Base-by-base conservation (phyloP, 2,329 filamentous ascomycete genomes). In the Fusarium guadeloupense region DNA sequence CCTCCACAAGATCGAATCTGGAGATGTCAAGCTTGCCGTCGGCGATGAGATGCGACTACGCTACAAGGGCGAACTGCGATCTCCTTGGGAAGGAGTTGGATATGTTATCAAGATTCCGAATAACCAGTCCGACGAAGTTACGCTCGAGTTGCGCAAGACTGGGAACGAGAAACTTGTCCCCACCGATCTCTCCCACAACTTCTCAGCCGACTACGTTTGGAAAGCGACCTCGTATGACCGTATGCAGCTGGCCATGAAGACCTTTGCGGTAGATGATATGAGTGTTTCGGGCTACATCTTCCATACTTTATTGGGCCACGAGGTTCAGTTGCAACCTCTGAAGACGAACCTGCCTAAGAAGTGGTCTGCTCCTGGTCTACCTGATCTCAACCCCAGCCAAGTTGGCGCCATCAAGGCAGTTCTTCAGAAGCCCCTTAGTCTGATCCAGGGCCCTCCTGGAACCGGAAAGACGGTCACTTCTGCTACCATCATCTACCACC, bases 71-170 rank as follows among this genome's bases (percentile, higher is more conserved):
- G 95, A 98, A 76, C 82, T 99, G 43, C 91, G 93, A 35, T 85
- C 91, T 13, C 87, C 92, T 55, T 99, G 95, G 95, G 95, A 99
- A 75, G 95, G 95, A 31, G 95, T 99, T 28, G 95, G 95, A 64
- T 99, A 99, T 76, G 95, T 99, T 59, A 93, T 98, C 80, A 99
- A 99, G 80, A 98, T 99, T 57, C 96, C 95, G 19, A 98, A 99
- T 83, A 98, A 98, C 77, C 93, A 97, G 79, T 97, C 93, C 13
- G 95, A 99, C 71, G 94, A 99, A 75, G 95, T 99, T 46, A 96
- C 91, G 9, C 90, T 99, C 64, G 95, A 99, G 75, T 80, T 99
- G 72, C 91, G 95, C 67, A 92, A 95, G 71, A 94, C 95, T 62
- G 93, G 92, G 59, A 96, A 96, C 73, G 93, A 98, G 79, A 98